phyloP scores from a whole-genome alignment of 2,329 filamentous ascomycete species.

The Colletotrichum graminicola region DNA sequence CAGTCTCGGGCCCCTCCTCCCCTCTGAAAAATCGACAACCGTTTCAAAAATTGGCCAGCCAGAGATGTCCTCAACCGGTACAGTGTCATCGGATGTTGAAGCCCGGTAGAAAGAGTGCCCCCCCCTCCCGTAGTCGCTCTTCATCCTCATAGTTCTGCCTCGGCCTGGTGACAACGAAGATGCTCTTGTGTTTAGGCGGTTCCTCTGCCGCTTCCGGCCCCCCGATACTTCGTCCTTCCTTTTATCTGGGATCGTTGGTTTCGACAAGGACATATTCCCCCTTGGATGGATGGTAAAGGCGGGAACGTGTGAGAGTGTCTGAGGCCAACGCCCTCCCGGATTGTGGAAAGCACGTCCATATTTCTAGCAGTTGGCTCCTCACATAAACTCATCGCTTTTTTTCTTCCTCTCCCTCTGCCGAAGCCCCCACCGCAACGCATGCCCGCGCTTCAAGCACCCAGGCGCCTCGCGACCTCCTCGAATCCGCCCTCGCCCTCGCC shows the following conservation, averaged over 20 bases:
- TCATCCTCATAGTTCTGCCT: neutral
- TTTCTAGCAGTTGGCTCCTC: neutral
- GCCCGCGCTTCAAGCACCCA: constrained; percentile 40
- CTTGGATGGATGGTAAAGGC: neutral
- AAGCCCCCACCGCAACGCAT: neutral
- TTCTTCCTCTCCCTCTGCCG: neutral
- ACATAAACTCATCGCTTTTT: neutral
- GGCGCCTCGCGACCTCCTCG: constrained; percentile 46
- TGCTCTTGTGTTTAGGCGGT: neutral
- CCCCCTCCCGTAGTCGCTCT: neutral
- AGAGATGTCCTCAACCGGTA: neutral
- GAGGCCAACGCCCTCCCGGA: neutral
- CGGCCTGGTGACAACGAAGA: neutral
- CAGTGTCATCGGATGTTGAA: neutral
- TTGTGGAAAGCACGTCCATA: neutral
- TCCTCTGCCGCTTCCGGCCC: too few relatives aligned
- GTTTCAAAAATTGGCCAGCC: neutral
- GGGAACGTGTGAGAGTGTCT: neutral
- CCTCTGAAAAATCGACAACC: neutral
- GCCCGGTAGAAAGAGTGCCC: neutral
- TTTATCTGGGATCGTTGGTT: neutral
- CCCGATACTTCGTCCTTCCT: neutral
- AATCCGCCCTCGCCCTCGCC: constrained; percentile 50
- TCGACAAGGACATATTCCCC: neutral
- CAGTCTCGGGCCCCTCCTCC: neutral